These are phyloP conservation scores for Flaveria robusta DNA, from an alignment of 129 eudicot genomes.

Conservation along the genomic window DNA sequence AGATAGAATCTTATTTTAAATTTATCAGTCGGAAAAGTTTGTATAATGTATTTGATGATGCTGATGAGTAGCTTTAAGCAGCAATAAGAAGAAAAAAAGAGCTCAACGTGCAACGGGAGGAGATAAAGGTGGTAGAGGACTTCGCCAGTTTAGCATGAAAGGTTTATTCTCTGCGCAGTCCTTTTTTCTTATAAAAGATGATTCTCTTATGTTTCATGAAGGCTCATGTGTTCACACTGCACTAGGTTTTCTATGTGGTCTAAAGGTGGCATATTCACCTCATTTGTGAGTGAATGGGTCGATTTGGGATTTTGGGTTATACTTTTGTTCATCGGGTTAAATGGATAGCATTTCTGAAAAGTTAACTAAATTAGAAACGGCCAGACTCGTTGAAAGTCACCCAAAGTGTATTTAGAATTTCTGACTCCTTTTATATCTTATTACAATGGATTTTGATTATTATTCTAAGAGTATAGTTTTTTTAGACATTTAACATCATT, in stretches of 20 bases:
- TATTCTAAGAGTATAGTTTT: neutral
- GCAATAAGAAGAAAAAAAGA: slow-evolving; percentile 79
- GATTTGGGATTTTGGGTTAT: slow-evolving; percentile 18
- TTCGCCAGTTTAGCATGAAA: slow-evolving; percentile 95
- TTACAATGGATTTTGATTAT: neutral
- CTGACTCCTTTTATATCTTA: neutral
- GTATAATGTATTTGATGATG: slow-evolving; percentile 7
- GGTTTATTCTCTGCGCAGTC: slow-evolving; percentile 40
- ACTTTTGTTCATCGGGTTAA: neutral
- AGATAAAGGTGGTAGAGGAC: slow-evolving; percentile 90
- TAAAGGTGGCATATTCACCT: neutral
- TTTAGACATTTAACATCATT: slow-evolving; percentile 5
- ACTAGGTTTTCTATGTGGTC: neutral
- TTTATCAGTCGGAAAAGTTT: neutral
- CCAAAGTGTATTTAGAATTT: neutral
- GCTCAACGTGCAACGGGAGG: slow-evolving; percentile 81
- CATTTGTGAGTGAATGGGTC: neutral
- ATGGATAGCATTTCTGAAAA: neutral
- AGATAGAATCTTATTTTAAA: neutral
- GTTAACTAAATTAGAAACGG: neutral
- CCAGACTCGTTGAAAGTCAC: neutral
- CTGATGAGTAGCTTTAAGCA: slow-evolving; percentile 34
- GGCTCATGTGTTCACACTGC: neutral
- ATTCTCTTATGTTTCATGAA: neutral
- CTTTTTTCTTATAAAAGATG: neutral